Evolutionary conservation across 306 rosid species (phyloP), one percentile per base, ranked within the genome.

Genomic region (Prosopis cineraria): DNA sequence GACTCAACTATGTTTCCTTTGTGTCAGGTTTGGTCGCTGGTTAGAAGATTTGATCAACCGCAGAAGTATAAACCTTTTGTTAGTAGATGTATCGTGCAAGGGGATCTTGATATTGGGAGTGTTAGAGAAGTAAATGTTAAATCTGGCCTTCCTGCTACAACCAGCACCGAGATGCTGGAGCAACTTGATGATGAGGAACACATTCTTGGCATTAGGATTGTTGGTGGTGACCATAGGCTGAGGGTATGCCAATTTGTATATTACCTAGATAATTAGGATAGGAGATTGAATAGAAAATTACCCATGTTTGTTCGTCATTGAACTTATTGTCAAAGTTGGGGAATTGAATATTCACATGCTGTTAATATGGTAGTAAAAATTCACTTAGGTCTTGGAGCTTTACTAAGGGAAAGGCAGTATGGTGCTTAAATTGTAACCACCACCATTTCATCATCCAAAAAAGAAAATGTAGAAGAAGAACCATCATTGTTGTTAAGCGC

Each of bases 121-220:
- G 80, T 89, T 22, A 85, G 93, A 79, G 87, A 89, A 82, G 93
- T 89, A 50, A 85, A 89, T 80, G 93, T 89, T 30, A 89, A 85
- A 81, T 89, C 93, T 77, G 93, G 93, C 39, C 91, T 89, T 72
- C 93, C 93, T 43, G 93, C 93, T 10, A 89, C 93, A 5, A 89
- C 93, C 52, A 89, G 93, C 76, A 89, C 88, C 3, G 93, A 89
- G 84, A 83, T 84, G 65, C 39, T 89, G 81, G 93, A 89, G 72
- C 91, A 85, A 66, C 88, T 89, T 1, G 84, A 89, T 48, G 93
- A 89, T 33, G 80, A 87, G 64, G 84, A 87, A 55, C 93, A 87
- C 83, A 85, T 89, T 78, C 88, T 89, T 63, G 87, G 85, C 59
- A 74, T 89, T 56, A 85, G 59, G 80, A 83, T 89, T 33, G 89